These are phyloP conservation scores for Arabidopsis thaliana DNA, from an alignment of 345 rosid species.

Conservation along the genomic window DNA sequence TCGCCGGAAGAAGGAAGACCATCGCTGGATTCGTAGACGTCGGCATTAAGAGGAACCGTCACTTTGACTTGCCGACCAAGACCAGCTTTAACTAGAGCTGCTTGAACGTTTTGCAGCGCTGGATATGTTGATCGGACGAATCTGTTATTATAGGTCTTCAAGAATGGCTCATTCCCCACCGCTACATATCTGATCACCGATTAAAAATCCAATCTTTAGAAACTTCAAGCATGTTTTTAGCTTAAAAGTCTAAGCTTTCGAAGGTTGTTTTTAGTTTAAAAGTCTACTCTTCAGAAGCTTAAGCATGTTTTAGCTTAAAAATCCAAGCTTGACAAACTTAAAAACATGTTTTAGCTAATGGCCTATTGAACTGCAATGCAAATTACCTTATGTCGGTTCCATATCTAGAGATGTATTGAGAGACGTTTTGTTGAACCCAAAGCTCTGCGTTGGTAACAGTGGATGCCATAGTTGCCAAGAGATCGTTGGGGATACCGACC, in stretches of 20 bases:
- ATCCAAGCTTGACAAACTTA: not conserved
- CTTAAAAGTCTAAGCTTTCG: not conserved
- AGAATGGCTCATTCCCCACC: conserved; percentile 91
- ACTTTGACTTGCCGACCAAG: conserved; percentile 72
- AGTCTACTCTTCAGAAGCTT: not conserved
- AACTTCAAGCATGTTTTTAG: not conserved
- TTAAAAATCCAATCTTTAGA: conserved; percentile 20
- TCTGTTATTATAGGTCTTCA: conserved; percentile 65
- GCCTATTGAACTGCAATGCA: not conserved
- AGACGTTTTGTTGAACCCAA: conserved; percentile 82
- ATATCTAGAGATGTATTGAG: conserved; percentile 59
- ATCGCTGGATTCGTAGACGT: conserved; percentile 63
- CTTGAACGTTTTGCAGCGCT: conserved; percentile 85
- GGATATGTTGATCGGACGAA: conserved; percentile 66
- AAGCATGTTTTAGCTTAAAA: not conserved
- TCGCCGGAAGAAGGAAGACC: conserved; percentile 80
- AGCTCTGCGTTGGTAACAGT: conserved; percentile 59
- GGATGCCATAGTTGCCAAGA: conserved; percentile 64
- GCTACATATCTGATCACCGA: conserved; percentile 67
- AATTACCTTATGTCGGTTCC: conserved; percentile 72
- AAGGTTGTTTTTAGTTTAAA: not conserved
- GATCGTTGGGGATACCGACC: conserved; percentile 93
- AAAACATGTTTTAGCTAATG: not conserved
- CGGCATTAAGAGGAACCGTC: conserved; percentile 86
- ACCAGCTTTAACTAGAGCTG: conserved; percentile 90